Evolutionary conservation across 2,329 filamentous ascomycete species (phyloP), one percentile per base, ranked within the genome.

Genomic region (Phaeophleospora eucalypticola): DNA sequence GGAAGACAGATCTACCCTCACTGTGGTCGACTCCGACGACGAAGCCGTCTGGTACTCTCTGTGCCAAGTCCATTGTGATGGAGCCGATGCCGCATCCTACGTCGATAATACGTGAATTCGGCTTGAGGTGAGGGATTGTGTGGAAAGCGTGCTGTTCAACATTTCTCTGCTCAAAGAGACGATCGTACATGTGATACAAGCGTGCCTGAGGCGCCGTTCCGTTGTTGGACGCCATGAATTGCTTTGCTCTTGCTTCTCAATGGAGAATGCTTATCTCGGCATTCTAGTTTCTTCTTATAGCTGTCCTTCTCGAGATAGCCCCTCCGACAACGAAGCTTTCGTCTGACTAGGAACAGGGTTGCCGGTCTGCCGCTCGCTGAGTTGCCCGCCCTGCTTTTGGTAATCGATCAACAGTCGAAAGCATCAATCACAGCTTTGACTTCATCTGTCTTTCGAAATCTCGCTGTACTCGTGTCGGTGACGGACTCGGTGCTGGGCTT

Each of bases 41-140:
- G n/a, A n/a, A n/a, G n/a, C n/a, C 71, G 15, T 34, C 9, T 14
- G 29, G 21, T 36, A n/a, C 33, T 10, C 29, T 16, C 36, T 39
- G 61, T 18, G n/a, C n/a, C n/a, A n/a, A n/a, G n/a, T 68, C 67
- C 3, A 63, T 57, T 2, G 68, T 70, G 48, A 74, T 73, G 14
- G 68, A 70, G 15, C 71, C 71, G 2, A 70, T 68, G 1, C 71
- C 71, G 39, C 70, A 71, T 18, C 71, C 71, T 2, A 73, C 67
- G 43, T 74, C 71, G 18, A 73, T 65, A 37, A 74, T 48, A 61
- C 44, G 62, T 57, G 51, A 61, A 51, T 10, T 59, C 47, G 14
- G 63, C 54, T 48, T 56, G 45, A 49, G 48, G 54, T 35, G 43
- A 10, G 45, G 51, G 7, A 53, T 19, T 16, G 48, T 12, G 21